Evolutionary conservation across 306 rosid genomes (phyloP), one percentile per base, ranked within the genome.

Genomic region (Glycyrrhiza uralensis): DNA sequence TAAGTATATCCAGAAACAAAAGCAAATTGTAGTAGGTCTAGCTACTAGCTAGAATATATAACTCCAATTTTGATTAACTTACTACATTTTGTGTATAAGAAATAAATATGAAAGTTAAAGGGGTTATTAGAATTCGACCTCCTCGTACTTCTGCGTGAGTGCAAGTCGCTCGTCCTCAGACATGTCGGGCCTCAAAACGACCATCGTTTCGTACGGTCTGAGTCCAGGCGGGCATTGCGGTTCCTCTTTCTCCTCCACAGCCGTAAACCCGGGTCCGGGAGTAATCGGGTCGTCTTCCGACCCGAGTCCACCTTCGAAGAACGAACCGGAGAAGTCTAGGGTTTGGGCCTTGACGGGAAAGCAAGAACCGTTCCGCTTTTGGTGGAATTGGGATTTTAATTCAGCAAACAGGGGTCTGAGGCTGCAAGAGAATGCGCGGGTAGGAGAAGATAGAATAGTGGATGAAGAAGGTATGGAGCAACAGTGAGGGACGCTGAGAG

Each of bases 161-260:
- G 68, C 19, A 32, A 76, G 80, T 19, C 80, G 74, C 1, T 76
- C 74, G 32, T 76, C 80, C 29, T 76, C 80, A 3, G 74, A 42
- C 80, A 76, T 76, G 23, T 76, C 80, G 18, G 80, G 80, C 2
- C 80, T 66, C 68, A 76, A 32, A 66, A 76, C 51, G 14, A 20
- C 55, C 74, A 76, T 76, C 0, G 74, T 55, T 58, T 76, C 80
- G 59, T 66, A 76, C 60, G 44, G 68, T 39, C 80, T 22, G 29
- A 76, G 80, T n/a, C 80, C 80, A 0, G 80, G 80, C 0, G 80
- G 80, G 29, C 80, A 76, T 14, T 67, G 59, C 0, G 95, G 95
- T 78, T 89, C 97, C 82, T 91, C 96, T 84, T 88, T 94, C 5
- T 91, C 97, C 80, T 94, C 98, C 35, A 82, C 69, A 42, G 85